Conservation (phyloP, 2,329 filamentous ascomycete genomes). For the Pseudogymnoascus sp. region DNA sequence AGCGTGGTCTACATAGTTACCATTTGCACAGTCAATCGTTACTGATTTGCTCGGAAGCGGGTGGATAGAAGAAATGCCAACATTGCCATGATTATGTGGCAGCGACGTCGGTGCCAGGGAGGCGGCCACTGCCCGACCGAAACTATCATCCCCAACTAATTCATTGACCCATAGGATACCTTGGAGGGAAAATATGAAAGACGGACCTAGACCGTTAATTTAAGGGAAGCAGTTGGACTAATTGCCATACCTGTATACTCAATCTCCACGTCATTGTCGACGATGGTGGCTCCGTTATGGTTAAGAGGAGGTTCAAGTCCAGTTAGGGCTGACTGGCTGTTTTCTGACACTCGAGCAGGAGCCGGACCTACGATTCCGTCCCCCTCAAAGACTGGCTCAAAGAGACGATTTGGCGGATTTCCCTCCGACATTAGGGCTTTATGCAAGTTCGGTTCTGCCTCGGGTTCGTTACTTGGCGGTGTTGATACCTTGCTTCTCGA, state of each 20-base stretch:
- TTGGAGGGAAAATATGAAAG: constrained; percentile 15
- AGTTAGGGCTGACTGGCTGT: neutral
- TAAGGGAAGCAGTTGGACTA: constrained; percentile 6
- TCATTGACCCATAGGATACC: constrained; percentile 14
- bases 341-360: neutral
- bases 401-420: neutral
- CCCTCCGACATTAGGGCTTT: neutral
- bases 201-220: constrained; percentile 13
- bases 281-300: neutral
- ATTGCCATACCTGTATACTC: neutral
- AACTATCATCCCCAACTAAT: constrained; percentile 15
- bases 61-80: neutral
- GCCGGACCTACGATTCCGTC: neutral
- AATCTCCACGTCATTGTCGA: neutral
- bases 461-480: neutral
- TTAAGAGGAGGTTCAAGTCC: neutral
- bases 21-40: neutral
- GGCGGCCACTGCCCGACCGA: constrained; percentile 1
- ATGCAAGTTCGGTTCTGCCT: neutral
- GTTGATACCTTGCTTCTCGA: neutral
- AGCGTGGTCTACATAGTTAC: neutral
- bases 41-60: neutral
- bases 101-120: neutral
- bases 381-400: neutral
- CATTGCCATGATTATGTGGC: neutral